Percentiles rank a stretch among this genome's conserved stretches.
phyloP scores from a whole-genome alignment of 148 eudicot genomes.

The Rhododendron vialii region DNA sequence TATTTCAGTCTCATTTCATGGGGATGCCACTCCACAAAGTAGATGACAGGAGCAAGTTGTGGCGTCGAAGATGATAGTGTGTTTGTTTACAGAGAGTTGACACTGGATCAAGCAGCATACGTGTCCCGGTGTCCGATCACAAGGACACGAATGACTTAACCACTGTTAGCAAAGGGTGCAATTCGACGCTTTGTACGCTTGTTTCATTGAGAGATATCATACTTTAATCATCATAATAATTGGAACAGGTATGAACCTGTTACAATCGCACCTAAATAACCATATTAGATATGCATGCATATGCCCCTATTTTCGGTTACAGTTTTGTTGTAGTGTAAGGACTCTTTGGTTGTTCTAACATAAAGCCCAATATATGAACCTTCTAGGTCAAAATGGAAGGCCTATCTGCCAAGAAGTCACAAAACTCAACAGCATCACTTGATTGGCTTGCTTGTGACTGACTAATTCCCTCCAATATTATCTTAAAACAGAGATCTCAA shows the following conservation, averaged over 20 bases:
- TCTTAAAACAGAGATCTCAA: no score
- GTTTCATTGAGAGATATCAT: constrained; percentile 35
- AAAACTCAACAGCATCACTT: no score
- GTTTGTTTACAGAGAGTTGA: constrained; percentile 40
- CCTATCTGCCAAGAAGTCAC: no score
- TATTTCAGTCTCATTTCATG: constrained; percentile 11
- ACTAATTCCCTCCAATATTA: no score
- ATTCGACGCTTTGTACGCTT: constrained; percentile 10
- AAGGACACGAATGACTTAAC: constrained; percentile 2
- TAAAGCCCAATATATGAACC: background rate
- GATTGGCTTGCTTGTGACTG: no score
- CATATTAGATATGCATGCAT: no score
- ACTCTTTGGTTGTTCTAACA: no score
- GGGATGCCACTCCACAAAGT: constrained; percentile 39
- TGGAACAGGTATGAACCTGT: background rate
- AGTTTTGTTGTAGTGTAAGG: no score
- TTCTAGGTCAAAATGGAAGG: no score
- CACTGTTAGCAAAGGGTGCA: background rate
- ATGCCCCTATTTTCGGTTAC: no score
- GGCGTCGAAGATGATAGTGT: constrained; percentile 22
- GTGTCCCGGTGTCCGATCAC: constrained; percentile 13
- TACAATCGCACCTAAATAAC: background rate
- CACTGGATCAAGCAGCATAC: constrained; percentile 30
- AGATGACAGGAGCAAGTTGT: constrained; percentile 29
- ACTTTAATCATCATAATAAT: background rate